Conservation (phyloP, 176 grass and related monocot species). For the Secale cereale region DNA sequence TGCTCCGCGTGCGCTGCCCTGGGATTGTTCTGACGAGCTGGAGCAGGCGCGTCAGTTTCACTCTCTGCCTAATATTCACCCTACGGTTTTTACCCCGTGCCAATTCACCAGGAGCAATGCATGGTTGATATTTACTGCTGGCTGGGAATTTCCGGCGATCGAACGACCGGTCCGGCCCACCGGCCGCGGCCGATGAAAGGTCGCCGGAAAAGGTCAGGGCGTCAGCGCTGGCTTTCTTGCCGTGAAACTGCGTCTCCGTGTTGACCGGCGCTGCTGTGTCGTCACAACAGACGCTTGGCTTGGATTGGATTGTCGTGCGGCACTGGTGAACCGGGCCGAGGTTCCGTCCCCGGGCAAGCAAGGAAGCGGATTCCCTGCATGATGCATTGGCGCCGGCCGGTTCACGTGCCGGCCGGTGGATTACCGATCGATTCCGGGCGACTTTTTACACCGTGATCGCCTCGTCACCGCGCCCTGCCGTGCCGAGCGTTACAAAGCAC, state of each 20-base stretch:
- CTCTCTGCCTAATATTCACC: background rate
- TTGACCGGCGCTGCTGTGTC: background rate
- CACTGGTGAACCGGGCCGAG: background rate
- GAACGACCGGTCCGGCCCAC: no score
- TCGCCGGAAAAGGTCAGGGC: background rate
- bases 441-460: background rate
- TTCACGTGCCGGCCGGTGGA: background rate
- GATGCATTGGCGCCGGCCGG: no score
- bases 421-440: background rate
- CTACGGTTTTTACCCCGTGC: no score
- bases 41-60: conserved; percentile 13
- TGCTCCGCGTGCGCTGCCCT: background rate
- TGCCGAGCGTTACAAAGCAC: background rate
- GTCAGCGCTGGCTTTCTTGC: no score
- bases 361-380: background rate
- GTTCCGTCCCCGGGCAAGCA: background rate
- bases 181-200: no score
- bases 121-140: no score
- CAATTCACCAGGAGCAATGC: no score
- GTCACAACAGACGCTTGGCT: background rate
- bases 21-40: conserved; percentile 13
- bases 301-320: background rate
- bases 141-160: no score
- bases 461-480: background rate
- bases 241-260: conserved; percentile 13